Percentiles rank a stretch among this genome's conserved stretches.
Conservation (phyloP, 495 filamentous ascomycete genomes). For the Recurvomyces mirabilis region DNA sequence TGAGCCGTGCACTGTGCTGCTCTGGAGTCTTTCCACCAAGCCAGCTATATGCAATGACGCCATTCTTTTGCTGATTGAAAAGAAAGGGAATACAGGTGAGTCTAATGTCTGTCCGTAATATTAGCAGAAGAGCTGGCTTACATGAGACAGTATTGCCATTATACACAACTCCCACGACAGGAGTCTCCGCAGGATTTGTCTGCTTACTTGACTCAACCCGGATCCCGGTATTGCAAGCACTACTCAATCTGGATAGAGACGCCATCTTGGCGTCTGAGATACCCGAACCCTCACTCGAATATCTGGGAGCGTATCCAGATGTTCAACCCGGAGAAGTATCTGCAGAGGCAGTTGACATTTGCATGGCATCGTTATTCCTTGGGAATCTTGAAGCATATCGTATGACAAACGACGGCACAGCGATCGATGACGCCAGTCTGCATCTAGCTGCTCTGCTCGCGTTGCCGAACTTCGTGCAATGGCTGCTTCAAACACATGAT, state of each 20-base stretch:
- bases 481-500: not conserved
- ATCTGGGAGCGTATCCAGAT: no score
- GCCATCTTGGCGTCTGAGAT: not conserved
- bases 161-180: not conserved
- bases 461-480: not conserved
- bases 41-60: not conserved
- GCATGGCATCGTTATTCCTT: not conserved
- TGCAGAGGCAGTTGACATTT: not conserved
- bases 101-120: not conserved
- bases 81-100: not conserved
- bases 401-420: not conserved
- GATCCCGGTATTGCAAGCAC: not conserved
- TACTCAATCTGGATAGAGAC: not conserved
- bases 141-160: not conserved
- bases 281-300: no score
- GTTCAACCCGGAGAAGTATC: no score
- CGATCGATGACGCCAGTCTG: not conserved
- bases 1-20: not conserved
- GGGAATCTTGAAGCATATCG: not conserved
- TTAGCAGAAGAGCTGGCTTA: no score
- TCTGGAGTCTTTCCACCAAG: not conserved
- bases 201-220: not conserved
- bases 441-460: not conserved
- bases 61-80: not conserved
- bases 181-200: not conserved